phyloP scores from a whole-genome alignment of 2,329 filamentous ascomycete genomes.

The Ophiosphaerella herpotricha region DNA sequence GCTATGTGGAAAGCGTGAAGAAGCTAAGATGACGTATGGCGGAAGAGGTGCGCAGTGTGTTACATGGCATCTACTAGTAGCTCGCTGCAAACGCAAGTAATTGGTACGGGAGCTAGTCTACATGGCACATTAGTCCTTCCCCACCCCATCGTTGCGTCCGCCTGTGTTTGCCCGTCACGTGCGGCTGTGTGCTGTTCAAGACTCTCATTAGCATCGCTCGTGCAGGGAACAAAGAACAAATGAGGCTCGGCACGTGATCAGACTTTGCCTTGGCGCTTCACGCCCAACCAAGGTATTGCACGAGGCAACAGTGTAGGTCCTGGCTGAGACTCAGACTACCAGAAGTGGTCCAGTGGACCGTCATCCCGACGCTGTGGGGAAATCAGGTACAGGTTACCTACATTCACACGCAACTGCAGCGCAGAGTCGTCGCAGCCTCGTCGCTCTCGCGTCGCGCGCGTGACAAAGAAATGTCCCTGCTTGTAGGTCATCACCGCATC shows the following conservation, averaged over 20 bases:
- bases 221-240: neutral
- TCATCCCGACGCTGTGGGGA: constrained; percentile 34
- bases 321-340: constrained; percentile 47
- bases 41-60: too few species aligned
- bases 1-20: too few species aligned
- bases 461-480: constrained; percentile 59
- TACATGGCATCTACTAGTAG: too few species aligned
- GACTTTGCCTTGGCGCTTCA: constrained; percentile 46
- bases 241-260: constrained; percentile 20
- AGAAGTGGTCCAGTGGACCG: constrained; percentile 43
- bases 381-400: constrained; percentile 9
- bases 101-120: too few species aligned
- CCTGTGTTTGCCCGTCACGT: neutral
- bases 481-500: constrained; percentile 71
- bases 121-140: too few species aligned
- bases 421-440: constrained; percentile 8
- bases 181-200: neutral
- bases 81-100: too few species aligned
- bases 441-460: constrained; percentile 26
- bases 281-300: constrained; percentile 41
- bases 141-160: too few species aligned
- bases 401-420: too few species aligned
- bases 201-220: neutral
- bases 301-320: constrained; percentile 34
- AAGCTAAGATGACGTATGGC: too few species aligned